Evolutionary conservation across 2,329 filamentous ascomycete genomes (phyloP).

Genomic region (Neofusicoccum umdonicola): DNA sequence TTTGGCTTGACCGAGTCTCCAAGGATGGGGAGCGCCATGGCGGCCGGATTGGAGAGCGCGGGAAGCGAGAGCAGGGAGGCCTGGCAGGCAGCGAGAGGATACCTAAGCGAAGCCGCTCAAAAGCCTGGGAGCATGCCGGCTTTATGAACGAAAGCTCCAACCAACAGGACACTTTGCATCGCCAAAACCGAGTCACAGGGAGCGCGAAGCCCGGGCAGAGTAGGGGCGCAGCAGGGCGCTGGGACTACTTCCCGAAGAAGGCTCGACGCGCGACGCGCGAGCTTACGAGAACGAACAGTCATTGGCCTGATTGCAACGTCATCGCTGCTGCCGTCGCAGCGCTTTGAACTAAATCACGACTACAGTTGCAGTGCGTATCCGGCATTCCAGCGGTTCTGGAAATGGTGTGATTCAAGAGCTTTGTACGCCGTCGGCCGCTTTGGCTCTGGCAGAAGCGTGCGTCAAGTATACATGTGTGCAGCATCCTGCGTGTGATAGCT

Average conservation of each 20-base stretch:
- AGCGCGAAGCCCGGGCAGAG: not conserved
- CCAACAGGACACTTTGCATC: not conserved
- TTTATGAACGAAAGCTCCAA: not conserved
- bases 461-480: not conserved
- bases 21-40: slow-evolving; percentile 20
- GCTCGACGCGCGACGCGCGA: not conserved
- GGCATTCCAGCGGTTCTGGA: not conserved
- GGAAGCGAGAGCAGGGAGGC: too few species aligned
- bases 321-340: not conserved
- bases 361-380: too few species aligned
- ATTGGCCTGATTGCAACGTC: slow-evolving; percentile 1
- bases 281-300: not conserved
- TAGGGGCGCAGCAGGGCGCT: not conserved
- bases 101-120: not conserved
- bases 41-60: too few species aligned
- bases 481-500: not conserved
- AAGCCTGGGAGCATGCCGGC: not conserved
- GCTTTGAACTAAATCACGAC: not conserved
- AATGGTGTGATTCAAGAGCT: not conserved
- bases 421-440: not conserved
- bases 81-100: not conserved
- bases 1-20: slow-evolving; percentile 26
- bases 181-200: not conserved
- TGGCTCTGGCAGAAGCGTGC: not conserved
- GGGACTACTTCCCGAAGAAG: not conserved